Evolutionary conservation across 192 early-diverging fungal species (phyloP).

Genomic region (Chytriomyces sp.): DNA sequence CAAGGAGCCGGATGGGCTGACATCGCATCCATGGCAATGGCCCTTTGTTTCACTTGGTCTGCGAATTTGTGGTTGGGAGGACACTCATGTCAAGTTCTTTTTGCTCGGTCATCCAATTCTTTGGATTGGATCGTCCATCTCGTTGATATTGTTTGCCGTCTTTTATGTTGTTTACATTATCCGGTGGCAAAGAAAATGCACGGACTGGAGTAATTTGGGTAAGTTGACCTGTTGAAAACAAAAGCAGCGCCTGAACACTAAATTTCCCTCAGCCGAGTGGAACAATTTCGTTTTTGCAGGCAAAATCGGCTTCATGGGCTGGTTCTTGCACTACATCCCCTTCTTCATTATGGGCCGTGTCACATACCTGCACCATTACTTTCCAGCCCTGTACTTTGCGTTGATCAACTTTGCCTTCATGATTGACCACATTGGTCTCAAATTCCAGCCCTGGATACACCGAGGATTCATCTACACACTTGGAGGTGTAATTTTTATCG

Average conservation of each 20-base stretch:
- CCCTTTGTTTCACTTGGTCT: conserved; percentile 84
- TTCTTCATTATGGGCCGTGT: conserved; percentile 97
- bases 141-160: conserved; percentile 57
- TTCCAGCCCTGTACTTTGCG: conserved; percentile 93
- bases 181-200: conserved; percentile 66
- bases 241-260: background rate
- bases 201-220: conserved; percentile 56
- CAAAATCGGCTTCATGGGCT: conserved; percentile 81
- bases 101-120: conserved; percentile 91
- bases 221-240: background rate
- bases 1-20: conserved; percentile 80
- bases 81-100: conserved; percentile 84
- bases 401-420: conserved; percentile 78
- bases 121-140: conserved; percentile 79
- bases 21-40: conserved; percentile 87
- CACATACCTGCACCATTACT: conserved; percentile 96
- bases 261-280: conserved; percentile 50
- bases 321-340: conserved; percentile 92
- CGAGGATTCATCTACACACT: conserved; percentile 41
- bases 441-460: conserved; percentile 47
- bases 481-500: conserved; percentile 45
- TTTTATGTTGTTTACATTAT: conserved; percentile 61
- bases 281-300: conserved; percentile 74
- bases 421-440: conserved; percentile 70
- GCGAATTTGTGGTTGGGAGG: conserved; percentile 93